These are phyloP conservation scores for Aegilops tauschii DNA, from an alignment of 176 grass and related monocot species.

Conservation along the genomic window DNA sequence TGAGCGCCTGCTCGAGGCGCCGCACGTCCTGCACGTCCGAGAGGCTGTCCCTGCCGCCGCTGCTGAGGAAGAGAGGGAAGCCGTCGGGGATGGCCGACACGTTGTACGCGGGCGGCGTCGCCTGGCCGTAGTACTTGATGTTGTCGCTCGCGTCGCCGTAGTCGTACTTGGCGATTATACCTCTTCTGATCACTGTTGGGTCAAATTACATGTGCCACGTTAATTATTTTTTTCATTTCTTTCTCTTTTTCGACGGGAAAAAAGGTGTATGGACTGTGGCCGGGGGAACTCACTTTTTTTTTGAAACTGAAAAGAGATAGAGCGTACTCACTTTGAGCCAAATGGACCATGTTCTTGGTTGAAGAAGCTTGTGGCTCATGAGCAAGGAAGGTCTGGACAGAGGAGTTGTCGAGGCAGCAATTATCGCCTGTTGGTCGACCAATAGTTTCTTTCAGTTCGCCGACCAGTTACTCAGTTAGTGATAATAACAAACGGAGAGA, in stretches of 20 bases:
- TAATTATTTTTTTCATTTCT: not conserved
- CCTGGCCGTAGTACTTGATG: slow-evolving; percentile 45
- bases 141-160: slow-evolving; percentile 44
- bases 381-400: slow-evolving; percentile 36
- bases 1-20: slow-evolving; percentile 33
- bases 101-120: slow-evolving; percentile 43
- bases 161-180: slow-evolving; percentile 53
- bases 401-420: slow-evolving; percentile 59
- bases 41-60: slow-evolving; percentile 53
- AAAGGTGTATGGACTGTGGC: not conserved
- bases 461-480: no score
- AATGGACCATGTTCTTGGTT: slow-evolving; percentile 57
- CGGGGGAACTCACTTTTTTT: slow-evolving; percentile 32
- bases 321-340: slow-evolving; percentile 51
- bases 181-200: slow-evolving; percentile 43
- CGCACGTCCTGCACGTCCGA: slow-evolving; percentile 47
- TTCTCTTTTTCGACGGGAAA: no score
- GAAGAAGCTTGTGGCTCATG: slow-evolving; percentile 59
- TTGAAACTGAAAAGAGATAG: no score
- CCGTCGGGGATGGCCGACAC: slow-evolving; percentile 43
- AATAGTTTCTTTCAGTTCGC: not conserved
- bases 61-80: slow-evolving; percentile 59
- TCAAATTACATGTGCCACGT: not conserved
- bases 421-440: slow-evolving; percentile 37
- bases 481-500: not conserved